Percentiles rank a stretch among this genome's conserved stretches.
These are phyloP conservation scores for Phytophthora cryptogea DNA, from an alignment of 352 stramenopile species.

Conservation along the genomic window DNA sequence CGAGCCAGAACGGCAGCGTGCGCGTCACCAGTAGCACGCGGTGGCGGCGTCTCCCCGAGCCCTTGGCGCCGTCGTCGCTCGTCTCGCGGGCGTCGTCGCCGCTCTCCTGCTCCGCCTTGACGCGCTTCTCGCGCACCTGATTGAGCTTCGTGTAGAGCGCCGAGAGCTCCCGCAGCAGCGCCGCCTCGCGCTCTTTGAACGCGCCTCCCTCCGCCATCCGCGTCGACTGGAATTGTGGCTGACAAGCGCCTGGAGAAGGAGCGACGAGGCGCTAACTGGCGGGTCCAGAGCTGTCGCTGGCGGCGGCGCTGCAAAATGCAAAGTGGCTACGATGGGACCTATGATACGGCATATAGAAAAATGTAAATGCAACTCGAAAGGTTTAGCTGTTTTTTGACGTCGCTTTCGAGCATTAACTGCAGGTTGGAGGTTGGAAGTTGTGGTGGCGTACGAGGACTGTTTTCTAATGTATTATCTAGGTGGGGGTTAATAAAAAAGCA, in stretches of 20 bases:
- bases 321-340: background rate
- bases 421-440: conserved; percentile 8
- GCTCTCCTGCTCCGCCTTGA: conserved; percentile 67
- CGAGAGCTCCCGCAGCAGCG: conserved; percentile 70
- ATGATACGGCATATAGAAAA: background rate
- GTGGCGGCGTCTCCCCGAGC: conserved; percentile 41
- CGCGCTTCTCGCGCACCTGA: conserved; percentile 80
- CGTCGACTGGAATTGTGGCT: background rate
- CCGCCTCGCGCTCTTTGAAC: conserved; percentile 77
- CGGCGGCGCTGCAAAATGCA: background rate
- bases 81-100: conserved; percentile 27
- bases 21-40: conserved; percentile 80
- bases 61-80: conserved; percentile 35
- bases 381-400: background rate
- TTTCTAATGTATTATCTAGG: conserved; percentile 31
- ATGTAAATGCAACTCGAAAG: background rate
- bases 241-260: conserved; percentile 8
- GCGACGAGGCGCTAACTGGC: conserved; percentile 21
- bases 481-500: conserved; percentile 26
- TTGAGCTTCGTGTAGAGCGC: conserved; percentile 84
- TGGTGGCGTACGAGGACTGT: conserved; percentile 7
- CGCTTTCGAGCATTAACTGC: background rate
- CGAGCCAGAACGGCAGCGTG: conserved; percentile 76
- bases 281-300: background rate
- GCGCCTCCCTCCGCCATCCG: conserved; percentile 20